These are phyloP conservation scores for Komagataella kurtzmanii DNA, from an alignment of 805 yeast genomes.

Conservation along the genomic window DNA sequence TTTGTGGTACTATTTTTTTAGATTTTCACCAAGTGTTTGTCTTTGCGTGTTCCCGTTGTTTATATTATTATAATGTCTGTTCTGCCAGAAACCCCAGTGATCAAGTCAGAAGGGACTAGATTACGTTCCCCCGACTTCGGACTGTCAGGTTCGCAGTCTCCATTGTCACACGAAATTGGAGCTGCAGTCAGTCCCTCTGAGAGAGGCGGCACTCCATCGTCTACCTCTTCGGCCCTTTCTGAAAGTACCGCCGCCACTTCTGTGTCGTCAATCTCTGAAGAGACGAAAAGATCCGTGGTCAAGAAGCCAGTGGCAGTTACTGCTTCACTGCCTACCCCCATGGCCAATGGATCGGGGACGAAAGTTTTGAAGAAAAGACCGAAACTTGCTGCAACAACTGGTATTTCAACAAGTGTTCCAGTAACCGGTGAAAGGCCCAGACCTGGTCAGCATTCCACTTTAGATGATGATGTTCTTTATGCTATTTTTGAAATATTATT, in stretches of 20 bases:
- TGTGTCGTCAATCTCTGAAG: constrained; percentile 6
- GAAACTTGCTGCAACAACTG: constrained; percentile 42
- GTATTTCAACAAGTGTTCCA: constrained; percentile 68
- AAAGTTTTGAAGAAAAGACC: constrained; percentile 6
- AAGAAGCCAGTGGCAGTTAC: background rate
- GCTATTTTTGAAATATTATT: constrained; percentile 63
- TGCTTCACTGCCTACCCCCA: constrained; percentile 2
- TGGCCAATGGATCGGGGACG: constrained; percentile 5
- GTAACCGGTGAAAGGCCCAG: constrained; percentile 65
- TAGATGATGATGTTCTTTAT: constrained; percentile 64
- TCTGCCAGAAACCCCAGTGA: background rate
- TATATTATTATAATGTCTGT: background rate
- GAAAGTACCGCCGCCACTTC: constrained; percentile 1
- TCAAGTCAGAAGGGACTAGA: background rate
- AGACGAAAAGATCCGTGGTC: background rate
- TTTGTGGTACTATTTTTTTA: constrained; percentile 3
- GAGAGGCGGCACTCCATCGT: background rate
- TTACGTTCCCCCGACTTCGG: background rate
- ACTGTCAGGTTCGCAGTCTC: background rate
- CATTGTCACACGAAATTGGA: background rate
- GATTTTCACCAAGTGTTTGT: constrained; percentile 3
- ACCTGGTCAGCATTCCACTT: constrained; percentile 52
- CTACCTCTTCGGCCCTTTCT: constrained; percentile 1
- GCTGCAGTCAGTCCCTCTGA: background rate
- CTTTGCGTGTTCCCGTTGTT: background rate